Percentiles rank a stretch among this genome's conserved stretches.
phyloP scores from a whole-genome alignment of 1,139 yeast genomes.

The Debaryomyces nepalensis region DNA sequence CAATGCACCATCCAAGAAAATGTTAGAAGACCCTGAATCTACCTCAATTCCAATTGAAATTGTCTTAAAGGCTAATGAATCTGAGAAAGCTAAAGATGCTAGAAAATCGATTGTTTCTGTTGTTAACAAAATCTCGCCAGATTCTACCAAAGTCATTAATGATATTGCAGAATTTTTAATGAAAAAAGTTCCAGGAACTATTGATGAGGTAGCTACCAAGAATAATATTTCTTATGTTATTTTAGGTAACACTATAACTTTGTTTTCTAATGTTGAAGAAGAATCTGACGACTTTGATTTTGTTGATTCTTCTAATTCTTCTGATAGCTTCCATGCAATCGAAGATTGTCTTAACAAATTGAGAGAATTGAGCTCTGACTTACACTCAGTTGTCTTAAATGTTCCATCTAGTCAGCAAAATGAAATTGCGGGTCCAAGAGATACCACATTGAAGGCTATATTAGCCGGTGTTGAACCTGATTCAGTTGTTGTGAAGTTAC shows the following conservation, averaged over 20 bases:
- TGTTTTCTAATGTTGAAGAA: constrained; percentile 34
- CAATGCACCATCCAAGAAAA: constrained; percentile 53
- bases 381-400: constrained; percentile 55
- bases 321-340: constrained; percentile 48
- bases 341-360: constrained; percentile 56
- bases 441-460: constrained; percentile 58
- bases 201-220: constrained; percentile 51
- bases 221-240: constrained; percentile 62
- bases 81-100: constrained; percentile 40
- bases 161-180: constrained; percentile 77
- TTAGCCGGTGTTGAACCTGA: constrained; percentile 42
- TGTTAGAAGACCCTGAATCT: constrained; percentile 24
- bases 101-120: constrained; percentile 72
- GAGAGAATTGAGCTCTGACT: constrained; percentile 60
- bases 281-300: constrained; percentile 38
- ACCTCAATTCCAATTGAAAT: constrained; percentile 48
- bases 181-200: constrained; percentile 51
- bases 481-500: constrained; percentile 47
- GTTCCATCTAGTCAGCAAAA: constrained; percentile 64
- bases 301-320: constrained; percentile 26
- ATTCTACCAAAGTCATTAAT: constrained; percentile 56
- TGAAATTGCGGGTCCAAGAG: constrained; percentile 59
- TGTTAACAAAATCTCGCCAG: constrained; percentile 77
- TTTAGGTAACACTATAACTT: constrained; percentile 46
- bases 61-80: constrained; percentile 37